Conservation (phyloP, 2,329 filamentous ascomycete genomes). For the Neonectria sp. region DNA sequence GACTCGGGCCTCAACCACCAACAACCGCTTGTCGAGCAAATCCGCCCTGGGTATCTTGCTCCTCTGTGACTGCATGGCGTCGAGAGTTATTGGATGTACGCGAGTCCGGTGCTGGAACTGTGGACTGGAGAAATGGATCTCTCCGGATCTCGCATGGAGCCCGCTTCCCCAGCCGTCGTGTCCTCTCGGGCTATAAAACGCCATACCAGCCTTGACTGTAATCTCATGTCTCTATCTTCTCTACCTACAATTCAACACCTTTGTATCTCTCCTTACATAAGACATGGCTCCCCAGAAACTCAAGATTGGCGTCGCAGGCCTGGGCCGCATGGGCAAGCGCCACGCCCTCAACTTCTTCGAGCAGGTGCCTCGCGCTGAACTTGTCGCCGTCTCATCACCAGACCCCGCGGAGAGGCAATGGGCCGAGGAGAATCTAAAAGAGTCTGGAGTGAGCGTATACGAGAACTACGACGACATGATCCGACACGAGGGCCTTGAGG, state of each 20-base stretch:
- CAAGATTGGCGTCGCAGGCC: constrained; percentile 63
- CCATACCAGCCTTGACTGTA: neutral
- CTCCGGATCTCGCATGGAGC: constrained; percentile 1
- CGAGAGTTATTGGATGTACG: constrained; percentile 2
- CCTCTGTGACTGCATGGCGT: constrained; percentile 16
- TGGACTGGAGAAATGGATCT: constrained; percentile 5
- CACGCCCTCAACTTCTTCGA: constrained; percentile 65
- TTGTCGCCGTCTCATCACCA: constrained; percentile 65
- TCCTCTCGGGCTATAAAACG: constrained; percentile 15
- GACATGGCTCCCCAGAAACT: constrained; percentile 49
- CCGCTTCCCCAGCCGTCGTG: constrained; percentile 12
- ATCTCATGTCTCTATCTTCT: neutral
- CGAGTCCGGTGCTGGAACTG: constrained; percentile 7
- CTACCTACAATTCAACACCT: neutral
- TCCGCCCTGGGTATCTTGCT: neutral
- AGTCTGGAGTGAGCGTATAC: constrained; percentile 61
- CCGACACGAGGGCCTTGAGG: constrained; percentile 54
- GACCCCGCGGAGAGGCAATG: constrained; percentile 60
- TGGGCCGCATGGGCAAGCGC: constrained; percentile 67
- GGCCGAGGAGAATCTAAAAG: constrained; percentile 60
- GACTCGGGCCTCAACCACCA: constrained; percentile 1
- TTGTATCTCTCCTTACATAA: neutral
- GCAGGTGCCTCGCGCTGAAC: constrained; percentile 61
- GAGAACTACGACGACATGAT: constrained; percentile 64
- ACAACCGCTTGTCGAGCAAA: constrained; percentile 6